Base-by-base conservation (phyloP, 2,329 filamentous ascomycete genomes). In the Trichoderma koningii region DNA sequence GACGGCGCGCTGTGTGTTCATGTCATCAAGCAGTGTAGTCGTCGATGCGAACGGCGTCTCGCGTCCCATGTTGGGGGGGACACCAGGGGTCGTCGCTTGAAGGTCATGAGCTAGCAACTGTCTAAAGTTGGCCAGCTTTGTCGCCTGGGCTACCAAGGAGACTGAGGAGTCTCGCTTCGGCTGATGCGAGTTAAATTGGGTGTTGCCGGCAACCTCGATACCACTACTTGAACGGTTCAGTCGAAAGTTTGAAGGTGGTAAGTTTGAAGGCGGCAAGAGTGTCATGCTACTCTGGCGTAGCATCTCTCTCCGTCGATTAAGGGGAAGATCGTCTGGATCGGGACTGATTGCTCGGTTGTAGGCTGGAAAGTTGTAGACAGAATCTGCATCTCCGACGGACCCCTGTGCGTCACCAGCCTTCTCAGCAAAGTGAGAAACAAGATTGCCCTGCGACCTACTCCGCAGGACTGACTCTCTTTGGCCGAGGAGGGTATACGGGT, bases 291-390 rank as follows among this genome's bases (percentile, higher is more conserved):
- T 81, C 48, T 85, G 82, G 38, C 84, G 85, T 63, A 90, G 85
- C 30, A 90, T 75, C 52, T 85, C 78, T 63, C 83, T 84, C 50
- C 90, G 87, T 70, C 90, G 85, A 48, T 86, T 89, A 19, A 95
- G 81, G 0, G 91, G 88, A 69, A 94, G 81, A 64, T 93, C 85
- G 66, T 93, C 91, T 1, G 82, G 79, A 68, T 86, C 84, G 19
- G 79, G 72, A 21, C 73, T 73, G 9, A 73, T 66, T 63, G 70
- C 69, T 21, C 73, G 68, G 45, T 71, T 66, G 59, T 76, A 73
- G 64, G 73, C 71, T 15, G 74, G 67, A 63, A 78, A 76, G 67
- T 78, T 77, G 68, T 76, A 69, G 10, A 81, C 59, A 5, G 78
- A 79, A 3, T 76, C 78, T 3, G 78, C 74, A 52, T 85, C 82